A percentile compares a stretch with the other conserved stretches of the same genome.
Evolutionary conservation across 2,329 filamentous ascomycete species (phyloP).

Genomic region (Rhynchosporium secalis): DNA sequence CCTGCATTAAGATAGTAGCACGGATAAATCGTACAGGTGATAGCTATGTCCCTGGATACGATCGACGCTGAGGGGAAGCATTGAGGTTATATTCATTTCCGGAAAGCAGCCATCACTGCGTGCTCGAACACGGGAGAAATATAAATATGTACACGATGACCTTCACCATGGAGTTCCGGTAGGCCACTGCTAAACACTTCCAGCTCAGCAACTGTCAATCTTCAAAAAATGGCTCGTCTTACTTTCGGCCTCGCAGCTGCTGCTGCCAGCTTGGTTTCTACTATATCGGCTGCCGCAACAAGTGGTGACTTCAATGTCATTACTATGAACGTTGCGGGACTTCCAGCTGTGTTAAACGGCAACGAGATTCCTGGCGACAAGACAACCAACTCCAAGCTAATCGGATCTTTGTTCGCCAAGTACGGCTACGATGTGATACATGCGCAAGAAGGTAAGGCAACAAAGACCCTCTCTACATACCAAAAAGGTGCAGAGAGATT

Average conservation of each 20-base stretch:
- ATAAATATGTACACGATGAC: neutral
- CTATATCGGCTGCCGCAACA: constrained; percentile 33
- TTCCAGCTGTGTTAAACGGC: constrained; percentile 55
- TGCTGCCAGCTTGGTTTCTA: constrained; percentile 19
- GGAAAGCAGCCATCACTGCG: constrained; percentile 1
- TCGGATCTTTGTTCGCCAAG: constrained; percentile 57
- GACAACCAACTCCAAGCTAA: constrained; percentile 54
- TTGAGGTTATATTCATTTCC: constrained; percentile 10
- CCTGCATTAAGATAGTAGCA: neutral
- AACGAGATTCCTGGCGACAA: constrained; percentile 66
- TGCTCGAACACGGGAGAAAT: neutral
- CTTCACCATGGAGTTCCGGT: neutral
- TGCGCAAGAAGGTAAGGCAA: constrained; percentile 54
- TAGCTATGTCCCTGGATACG: constrained; percentile 1
- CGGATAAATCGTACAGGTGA: constrained; percentile 11
- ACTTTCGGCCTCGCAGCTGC: constrained; percentile 22
- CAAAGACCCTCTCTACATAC: neutral
- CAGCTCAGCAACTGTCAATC: constrained; percentile 2
- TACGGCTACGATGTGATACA: constrained; percentile 63
- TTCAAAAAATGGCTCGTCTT: constrained; percentile 20
- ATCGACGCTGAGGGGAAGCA: constrained; percentile 7
- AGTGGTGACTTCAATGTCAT: constrained; percentile 52
- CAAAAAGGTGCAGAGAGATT: neutral
- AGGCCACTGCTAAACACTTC: neutral
- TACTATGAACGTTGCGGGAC: constrained; percentile 60